Percentiles rank a stretch among this genome's conserved stretches.
Evolutionary conservation across 2,329 filamentous ascomycete genomes (phyloP).

Genomic region (Eutypa lata): DNA sequence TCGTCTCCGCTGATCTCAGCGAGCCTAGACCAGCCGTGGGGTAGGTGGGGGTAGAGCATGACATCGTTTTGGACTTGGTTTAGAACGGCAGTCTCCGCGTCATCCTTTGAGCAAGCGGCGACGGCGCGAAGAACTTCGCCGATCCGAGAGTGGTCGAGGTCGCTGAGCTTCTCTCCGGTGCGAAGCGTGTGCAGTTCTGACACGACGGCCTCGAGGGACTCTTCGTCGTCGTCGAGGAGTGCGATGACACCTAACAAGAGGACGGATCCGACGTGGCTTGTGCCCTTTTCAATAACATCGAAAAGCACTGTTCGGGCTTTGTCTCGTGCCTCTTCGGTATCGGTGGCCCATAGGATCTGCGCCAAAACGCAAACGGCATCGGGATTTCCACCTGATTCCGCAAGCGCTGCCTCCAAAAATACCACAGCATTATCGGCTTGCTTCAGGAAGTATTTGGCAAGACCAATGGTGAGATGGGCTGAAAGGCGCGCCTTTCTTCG

Average conservation of each 20-base stretch:
- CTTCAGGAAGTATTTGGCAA: slow-evolving; percentile 72
- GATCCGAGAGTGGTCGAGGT: slow-evolving; percentile 64
- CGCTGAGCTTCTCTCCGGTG: slow-evolving; percentile 60
- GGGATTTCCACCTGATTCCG: slow-evolving; percentile 71
- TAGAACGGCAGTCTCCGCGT: slow-evolving; percentile 48
- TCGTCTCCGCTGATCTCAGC: slow-evolving; percentile 52
- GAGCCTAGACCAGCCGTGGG: slow-evolving; percentile 78
- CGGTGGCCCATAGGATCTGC: slow-evolving; percentile 91
- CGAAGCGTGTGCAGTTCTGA: slow-evolving; percentile 73
- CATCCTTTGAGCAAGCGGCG: slow-evolving; percentile 53
- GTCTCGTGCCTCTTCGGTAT: slow-evolving; percentile 67
- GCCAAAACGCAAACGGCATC: slow-evolving; percentile 85
- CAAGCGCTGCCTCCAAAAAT: slow-evolving; percentile 76
- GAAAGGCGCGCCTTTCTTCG: slow-evolving; percentile 74
- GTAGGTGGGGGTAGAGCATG: slow-evolving; percentile 75
- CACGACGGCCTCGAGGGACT: slow-evolving; percentile 75
- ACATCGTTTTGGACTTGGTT: slow-evolving; percentile 72
- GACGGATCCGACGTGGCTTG: slow-evolving; percentile 75
- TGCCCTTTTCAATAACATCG: slow-evolving; percentile 69
- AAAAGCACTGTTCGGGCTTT: slow-evolving; percentile 79
- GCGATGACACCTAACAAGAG: slow-evolving; percentile 82
- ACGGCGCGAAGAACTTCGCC: slow-evolving; percentile 75
- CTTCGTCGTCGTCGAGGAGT: slow-evolving; percentile 73
- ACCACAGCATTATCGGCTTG: slow-evolving; percentile 67
- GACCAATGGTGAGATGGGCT: slow-evolving; percentile 78